Conservation (phyloP, 148 eudicot genomes). For the Gaultheria prostrata region DNA sequence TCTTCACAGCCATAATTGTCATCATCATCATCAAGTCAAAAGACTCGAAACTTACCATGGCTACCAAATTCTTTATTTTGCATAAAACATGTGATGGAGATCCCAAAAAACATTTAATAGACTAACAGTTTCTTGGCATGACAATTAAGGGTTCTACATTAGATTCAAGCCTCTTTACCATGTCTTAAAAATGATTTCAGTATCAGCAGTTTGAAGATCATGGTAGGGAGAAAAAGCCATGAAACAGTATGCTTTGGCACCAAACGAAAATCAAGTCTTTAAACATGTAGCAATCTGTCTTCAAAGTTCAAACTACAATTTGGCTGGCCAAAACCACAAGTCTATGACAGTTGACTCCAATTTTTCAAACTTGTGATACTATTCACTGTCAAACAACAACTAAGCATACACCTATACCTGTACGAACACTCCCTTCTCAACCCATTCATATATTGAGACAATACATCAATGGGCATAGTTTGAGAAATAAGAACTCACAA, state of each 20-base stretch:
- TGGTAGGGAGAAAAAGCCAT: neutral
- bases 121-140: neutral
- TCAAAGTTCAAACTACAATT: neutral
- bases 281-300: neutral
- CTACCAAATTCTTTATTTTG: neutral
- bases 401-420: neutral
- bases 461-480: neutral
- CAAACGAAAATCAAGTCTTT: neutral
- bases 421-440: neutral
- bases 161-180: neutral
- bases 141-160: neutral
- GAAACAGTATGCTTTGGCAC: constrained; percentile 6
- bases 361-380: neutral
- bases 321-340: neutral
- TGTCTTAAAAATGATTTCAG: neutral
- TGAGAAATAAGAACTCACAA: neutral
- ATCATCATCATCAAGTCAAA: neutral
- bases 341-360: neutral
- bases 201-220: neutral
- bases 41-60: neutral
- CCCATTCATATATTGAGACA: neutral
- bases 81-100: constrained; percentile 2
- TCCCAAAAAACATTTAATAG: neutral
- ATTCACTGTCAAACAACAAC: neutral
- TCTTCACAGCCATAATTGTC: neutral